Percentiles rank a stretch among this genome's conserved stretches.
These are phyloP conservation scores for Blastocladiella britannica DNA, from an alignment of 192 early-diverging fungal species.

Conservation along the genomic window DNA sequence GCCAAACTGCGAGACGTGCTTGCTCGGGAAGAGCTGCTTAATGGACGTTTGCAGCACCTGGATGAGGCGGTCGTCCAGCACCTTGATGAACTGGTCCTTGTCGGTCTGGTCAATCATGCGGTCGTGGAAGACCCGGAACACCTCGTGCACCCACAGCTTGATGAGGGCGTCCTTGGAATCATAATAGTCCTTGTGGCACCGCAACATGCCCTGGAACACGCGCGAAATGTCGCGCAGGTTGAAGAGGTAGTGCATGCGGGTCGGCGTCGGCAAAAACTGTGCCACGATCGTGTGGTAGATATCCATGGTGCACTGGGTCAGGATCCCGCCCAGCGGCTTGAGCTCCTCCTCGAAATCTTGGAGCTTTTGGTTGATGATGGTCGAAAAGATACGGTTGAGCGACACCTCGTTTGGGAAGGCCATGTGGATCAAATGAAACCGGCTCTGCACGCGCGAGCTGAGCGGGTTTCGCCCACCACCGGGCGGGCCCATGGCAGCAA, in stretches of 20 bases:
- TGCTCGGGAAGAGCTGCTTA: constrained; percentile 48
- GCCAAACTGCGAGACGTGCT: constrained; percentile 95
- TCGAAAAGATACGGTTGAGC: constrained; percentile 84
- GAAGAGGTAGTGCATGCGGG: constrained; percentile 97
- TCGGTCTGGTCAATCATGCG: constrained; percentile 74
- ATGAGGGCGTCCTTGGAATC: constrained; percentile 65
- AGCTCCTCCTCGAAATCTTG: constrained; percentile 75
- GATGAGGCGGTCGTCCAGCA: constrained; percentile 57
- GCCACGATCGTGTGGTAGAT: constrained; percentile 82
- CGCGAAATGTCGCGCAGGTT: constrained; percentile 96
- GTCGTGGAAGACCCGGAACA: constrained; percentile 91
- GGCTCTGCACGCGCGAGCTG: constrained; percentile 84
- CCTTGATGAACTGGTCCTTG: constrained; percentile 71
- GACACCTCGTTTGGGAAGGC: constrained; percentile 90
- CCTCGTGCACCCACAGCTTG: constrained; percentile 96
- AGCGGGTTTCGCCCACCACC: constrained; percentile 93
- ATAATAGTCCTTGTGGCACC: constrained; percentile 62
- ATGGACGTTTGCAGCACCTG: constrained; percentile 74
- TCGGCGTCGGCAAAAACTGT: constrained; percentile 79
- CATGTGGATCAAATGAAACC: constrained; percentile 88
- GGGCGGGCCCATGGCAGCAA: constrained; percentile 97
- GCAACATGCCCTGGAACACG: constrained; percentile 93
- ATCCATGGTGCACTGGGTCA: constrained; percentile 86
- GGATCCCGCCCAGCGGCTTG: constrained; percentile 49
- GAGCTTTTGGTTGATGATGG: constrained; percentile 74